Base-by-base conservation (phyloP, 139 green algal species). In the Micractinium conductrix region DNA sequence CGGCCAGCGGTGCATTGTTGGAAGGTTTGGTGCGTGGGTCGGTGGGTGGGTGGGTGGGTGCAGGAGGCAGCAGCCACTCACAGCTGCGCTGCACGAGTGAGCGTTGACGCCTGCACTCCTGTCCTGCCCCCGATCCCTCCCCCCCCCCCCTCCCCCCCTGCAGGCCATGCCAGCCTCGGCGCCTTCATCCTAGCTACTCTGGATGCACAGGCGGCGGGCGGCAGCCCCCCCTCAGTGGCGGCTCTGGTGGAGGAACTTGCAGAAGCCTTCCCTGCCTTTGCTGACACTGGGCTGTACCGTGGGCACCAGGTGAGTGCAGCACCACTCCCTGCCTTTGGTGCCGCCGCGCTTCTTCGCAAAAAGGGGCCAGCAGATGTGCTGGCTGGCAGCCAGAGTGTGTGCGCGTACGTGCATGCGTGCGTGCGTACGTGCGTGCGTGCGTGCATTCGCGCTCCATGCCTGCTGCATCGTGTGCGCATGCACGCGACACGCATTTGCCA, bases 141-240 rank as follows among this genome's bases (percentile, higher is more conserved):
- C 14, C 33, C 12, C 65, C 4, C 22, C 67, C 67, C 26, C 8
- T 6, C 12, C 33, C 33, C 65, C 53, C 2, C 2, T 37, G 78
- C 78, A 83, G 78, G 62, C 60, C 60, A 63, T 4, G 24, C 62
- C 78, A 83, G 62, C 62, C 78, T 83, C 62, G 78, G 78, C 24
- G 78, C 78, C 16, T 43, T 75, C 30, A 35, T 83, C n/a, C 43
- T 83, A 3, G 40, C 60, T 22, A 74, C 45, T 19, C 62, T 83
- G 42, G 78, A 74, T 16, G 62, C 37, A 30, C 78, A 83, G 62
- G 62, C 60, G 33, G 78, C 78, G 5, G 62, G 24, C 12, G 78
- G 78, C 22, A 17, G n/a, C 19, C 30, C 65, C 24, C 78, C 78
- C 78, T 83, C 78, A 1, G 78, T 62, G 30, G 78, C 78, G 1